Base-by-base conservation (phyloP, 2,329 filamentous ascomycete genomes). In the Eurotiales sp. region DNA sequence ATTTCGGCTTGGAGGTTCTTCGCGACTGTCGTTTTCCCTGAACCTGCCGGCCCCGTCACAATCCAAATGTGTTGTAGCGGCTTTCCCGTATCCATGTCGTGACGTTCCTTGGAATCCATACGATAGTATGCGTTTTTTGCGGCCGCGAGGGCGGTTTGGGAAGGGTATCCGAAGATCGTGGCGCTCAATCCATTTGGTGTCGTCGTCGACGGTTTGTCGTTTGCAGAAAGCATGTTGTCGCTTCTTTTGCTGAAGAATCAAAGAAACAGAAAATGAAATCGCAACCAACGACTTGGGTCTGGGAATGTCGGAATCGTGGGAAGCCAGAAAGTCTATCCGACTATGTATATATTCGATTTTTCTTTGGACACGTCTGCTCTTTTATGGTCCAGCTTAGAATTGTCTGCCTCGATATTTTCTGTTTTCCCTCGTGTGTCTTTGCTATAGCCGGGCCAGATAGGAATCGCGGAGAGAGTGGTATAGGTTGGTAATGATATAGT, bases 1-100 rank as follows among this genome's bases (percentile, higher is more conserved):
- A 90, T 73, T n/a, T 78, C 67, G 19, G 77, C 70, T 39, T 86
- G 80, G 39, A 91, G 69, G 63, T 82, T 75, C 59, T 83, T 74
- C 39, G 86, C 88, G 23, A 91, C 80, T 0, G 87, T 90, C 52
- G 82, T 87, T 76, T 91, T 91, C 53, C 87, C 87, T 64, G 85
- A 89, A 23, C 88, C 88, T 39, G 88, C 87, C 46, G 87, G 87
- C 23, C 87, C 87, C 1, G 86, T 90, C 46, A 91, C 82, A 53
- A 91, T 77, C 86, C 86, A 91, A 64, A 91, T 89, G 68, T 90
- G 87, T 62, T 85, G 83, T 36, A 69, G 52, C 30, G 60, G 55
- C 11, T 45, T 43, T 11, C n/a, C 37, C 17, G 50, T 27, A 14
- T 39, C 27, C 46, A 49, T 44, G 25, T 42, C 32, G 30, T 27